Evolutionary conservation across 108 stramenopile genomes (phyloP).

Genomic region (Parietichytrium sp.): DNA sequence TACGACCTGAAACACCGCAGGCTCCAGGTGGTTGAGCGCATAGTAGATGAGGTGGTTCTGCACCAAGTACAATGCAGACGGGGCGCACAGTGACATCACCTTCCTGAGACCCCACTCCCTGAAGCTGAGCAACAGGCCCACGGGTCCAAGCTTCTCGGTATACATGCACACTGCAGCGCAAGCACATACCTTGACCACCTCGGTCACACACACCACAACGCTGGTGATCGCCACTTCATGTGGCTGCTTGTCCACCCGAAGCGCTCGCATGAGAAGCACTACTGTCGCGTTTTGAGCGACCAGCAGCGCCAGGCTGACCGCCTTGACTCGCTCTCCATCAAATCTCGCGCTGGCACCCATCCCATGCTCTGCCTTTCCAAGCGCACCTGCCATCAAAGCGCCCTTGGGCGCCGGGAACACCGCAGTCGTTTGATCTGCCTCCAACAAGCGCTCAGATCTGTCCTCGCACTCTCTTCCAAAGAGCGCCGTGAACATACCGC

Average conservation of each 20-base stretch:
- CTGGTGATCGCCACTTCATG: neutral
- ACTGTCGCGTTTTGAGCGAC: conserved; percentile 24
- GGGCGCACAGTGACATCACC: neutral
- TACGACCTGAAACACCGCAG: conserved; percentile 11
- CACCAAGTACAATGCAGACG: conserved; percentile 1
- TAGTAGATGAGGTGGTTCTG: neutral
- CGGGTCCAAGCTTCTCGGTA: neutral
- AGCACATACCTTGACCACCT: neutral
- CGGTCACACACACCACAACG: neutral
- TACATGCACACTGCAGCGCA: neutral
- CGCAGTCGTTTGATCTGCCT: too few species aligned
- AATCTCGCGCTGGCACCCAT: too few species aligned
- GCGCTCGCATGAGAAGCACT: conserved; percentile 2
- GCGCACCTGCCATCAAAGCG: too few species aligned
- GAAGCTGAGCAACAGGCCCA: neutral
- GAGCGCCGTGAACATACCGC: too few species aligned
- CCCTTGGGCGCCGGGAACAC: too few species aligned
- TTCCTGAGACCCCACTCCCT: neutral
- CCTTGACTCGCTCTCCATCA: too few species aligned
- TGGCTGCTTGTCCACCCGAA: neutral
- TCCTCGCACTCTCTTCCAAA: too few species aligned
- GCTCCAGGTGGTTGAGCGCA: neutral
- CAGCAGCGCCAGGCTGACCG: neutral
- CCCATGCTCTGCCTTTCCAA: too few species aligned
- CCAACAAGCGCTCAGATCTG: too few species aligned